These are phyloP conservation scores for Ensete glaucum DNA, from an alignment of 176 grass and related monocot genomes.

Conservation along the genomic window DNA sequence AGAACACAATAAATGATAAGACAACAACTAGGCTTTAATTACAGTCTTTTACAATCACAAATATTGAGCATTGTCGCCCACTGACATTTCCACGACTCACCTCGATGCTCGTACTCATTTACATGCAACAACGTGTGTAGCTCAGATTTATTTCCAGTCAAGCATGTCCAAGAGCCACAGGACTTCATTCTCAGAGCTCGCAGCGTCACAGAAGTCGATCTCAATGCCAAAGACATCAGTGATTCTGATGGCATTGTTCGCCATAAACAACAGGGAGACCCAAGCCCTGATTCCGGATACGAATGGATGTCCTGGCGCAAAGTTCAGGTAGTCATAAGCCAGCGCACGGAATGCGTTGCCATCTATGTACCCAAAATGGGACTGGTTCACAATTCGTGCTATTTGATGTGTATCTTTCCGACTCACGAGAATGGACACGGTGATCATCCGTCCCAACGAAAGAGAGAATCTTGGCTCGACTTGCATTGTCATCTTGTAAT, in stretches of 20 bases:
- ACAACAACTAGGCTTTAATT: too few relatives aligned
- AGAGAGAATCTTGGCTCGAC: conserved; percentile 5
- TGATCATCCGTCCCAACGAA: background rate
- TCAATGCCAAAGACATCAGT: conserved; percentile 12
- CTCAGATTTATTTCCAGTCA: conserved; percentile 3
- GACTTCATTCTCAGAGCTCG: conserved; percentile 9
- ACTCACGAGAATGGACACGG: conserved; percentile 3
- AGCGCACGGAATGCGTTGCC: conserved; percentile 6
- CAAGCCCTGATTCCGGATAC: conserved; percentile 1
- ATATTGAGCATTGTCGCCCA: too few relatives aligned
- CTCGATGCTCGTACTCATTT: too few relatives aligned
- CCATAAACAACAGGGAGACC: conserved; percentile 10
- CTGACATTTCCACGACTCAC: too few relatives aligned
- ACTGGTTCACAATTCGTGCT: conserved; percentile 1
- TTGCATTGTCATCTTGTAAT: conserved; percentile 12
- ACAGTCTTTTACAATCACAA: too few relatives aligned
- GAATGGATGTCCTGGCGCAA: conserved; percentile 2
- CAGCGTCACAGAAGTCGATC: conserved; percentile 7
- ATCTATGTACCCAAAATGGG: background rate
- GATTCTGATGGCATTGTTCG: background rate
- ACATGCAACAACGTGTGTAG: too few relatives aligned
- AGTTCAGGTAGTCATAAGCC: conserved; percentile 2
- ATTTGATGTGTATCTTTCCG: conserved; percentile 8
- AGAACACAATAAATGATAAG: too few relatives aligned
- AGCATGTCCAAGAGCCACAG: conserved; percentile 13